These are phyloP conservation scores for Candida patagonica DNA, from an alignment of 805 yeast genomes.

Conservation along the genomic window DNA sequence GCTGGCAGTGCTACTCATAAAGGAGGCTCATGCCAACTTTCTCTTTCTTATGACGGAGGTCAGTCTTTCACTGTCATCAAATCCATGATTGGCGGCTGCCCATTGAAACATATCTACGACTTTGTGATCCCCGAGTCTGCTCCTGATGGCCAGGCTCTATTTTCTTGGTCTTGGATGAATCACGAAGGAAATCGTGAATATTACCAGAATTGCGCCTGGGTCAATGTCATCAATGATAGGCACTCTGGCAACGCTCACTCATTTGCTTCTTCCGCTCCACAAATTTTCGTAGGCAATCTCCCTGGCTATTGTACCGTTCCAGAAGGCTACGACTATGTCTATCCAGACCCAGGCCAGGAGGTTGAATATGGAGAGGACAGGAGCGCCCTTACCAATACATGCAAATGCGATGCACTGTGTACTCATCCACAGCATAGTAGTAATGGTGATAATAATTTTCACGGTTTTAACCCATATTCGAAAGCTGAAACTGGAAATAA, in stretches of 20 bases:
- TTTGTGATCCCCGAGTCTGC: slow-evolving; percentile 15
- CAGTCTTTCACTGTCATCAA: slow-evolving; percentile 18
- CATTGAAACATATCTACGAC: slow-evolving; percentile 13
- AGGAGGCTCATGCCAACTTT: slow-evolving; percentile 21
- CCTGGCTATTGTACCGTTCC: slow-evolving; percentile 15
- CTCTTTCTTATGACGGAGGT: slow-evolving; percentile 19
- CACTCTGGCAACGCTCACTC: background rate
- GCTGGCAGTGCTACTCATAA: slow-evolving; percentile 15
- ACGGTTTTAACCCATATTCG: background rate
- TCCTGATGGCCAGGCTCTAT: slow-evolving; percentile 17
- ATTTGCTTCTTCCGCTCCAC: slow-evolving; percentile 10
- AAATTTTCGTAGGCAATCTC: slow-evolving; percentile 16
- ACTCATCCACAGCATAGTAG: background rate
- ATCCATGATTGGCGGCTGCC: slow-evolving; percentile 21
- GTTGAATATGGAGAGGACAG: slow-evolving; percentile 18
- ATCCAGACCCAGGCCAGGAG: slow-evolving; percentile 17
- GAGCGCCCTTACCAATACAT: slow-evolving; percentile 10
- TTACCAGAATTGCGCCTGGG: slow-evolving; percentile 21
- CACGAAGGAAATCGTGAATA: slow-evolving; percentile 17
- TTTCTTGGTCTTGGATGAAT: slow-evolving; percentile 20
- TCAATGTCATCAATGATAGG: slow-evolving; percentile 10
- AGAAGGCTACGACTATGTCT: slow-evolving; percentile 19
- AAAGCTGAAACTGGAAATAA: background rate
- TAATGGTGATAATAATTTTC: background rate
- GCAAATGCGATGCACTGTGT: background rate